Evolutionary conservation across 2,329 filamentous ascomycete genomes (phyloP).

Genomic region (Neobulgaria alba): DNA sequence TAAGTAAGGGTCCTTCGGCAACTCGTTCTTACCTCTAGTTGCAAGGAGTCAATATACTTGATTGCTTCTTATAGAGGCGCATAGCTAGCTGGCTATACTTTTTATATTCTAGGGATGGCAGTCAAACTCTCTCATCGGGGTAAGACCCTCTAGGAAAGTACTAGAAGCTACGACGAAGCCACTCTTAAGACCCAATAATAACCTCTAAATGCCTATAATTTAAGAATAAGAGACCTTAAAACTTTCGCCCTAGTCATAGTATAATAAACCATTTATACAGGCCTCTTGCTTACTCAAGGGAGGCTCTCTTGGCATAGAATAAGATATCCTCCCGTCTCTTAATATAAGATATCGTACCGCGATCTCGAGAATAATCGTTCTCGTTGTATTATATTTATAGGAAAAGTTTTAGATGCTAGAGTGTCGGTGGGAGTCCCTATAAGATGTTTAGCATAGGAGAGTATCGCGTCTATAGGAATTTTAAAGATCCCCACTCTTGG

Average conservation of each 20-base stretch:
- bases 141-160: not conserved
- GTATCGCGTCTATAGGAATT: not conserved
- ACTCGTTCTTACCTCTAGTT: not conserved
- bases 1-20: not conserved
- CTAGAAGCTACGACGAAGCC: not conserved
- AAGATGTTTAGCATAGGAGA: not conserved
- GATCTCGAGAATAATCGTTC: not conserved
- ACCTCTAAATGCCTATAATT: not conserved
- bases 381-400: not conserved
- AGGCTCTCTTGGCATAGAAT: not conserved
- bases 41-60: not conserved
- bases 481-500: not conserved
- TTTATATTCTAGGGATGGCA: slow-evolving; percentile 1
- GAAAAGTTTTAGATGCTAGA: not conserved
- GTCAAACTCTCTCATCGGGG: not conserved
- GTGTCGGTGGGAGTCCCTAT: not conserved
- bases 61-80: not conserved
- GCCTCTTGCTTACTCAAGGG: not conserved
- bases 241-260: too few relatives aligned
- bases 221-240: too few relatives aligned
- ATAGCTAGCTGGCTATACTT: not conserved
- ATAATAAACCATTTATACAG: not conserved
- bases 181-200: not conserved
- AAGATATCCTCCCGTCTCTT: not conserved
- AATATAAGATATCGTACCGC: not conserved